Base-by-base conservation (phyloP, 305 asterid genomes). In the Fraxinus paxiana region DNA sequence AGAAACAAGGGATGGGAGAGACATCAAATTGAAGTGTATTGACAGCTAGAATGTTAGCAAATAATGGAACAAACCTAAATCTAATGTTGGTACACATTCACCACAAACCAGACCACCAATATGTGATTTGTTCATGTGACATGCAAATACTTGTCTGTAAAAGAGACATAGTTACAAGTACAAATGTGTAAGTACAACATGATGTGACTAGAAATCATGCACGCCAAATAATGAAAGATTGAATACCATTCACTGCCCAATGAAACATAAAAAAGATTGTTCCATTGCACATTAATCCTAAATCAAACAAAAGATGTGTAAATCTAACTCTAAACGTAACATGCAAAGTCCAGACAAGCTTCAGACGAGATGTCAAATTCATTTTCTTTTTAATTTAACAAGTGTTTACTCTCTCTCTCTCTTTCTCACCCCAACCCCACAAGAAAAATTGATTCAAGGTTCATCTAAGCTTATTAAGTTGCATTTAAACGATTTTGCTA, bases 1-100 rank as follows among this genome's bases (percentile, higher is more conserved):
- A 54, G 75, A 63, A 41, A 63, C 10, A 78, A 76, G 18, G 48
- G 76, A 46, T 79, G 51, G 77, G 67, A 73, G 30, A 77, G 37
- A 69, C 51, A 81, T 33, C 37, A 80, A 73, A 86, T 80, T 28
- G 69, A 78, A 48, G 73, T 38, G 81, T 77, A 65, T 17, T 71
- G 34, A 24, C 69, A 70, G 56, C 63, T 34, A 77, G 67, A 76
- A 75, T 48, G 59, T 37, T 38, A 77, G 77, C 69, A 67, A 41
- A 71, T 63, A 75, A 20, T 41, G 78, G 48, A 63, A 54, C 34
- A 78, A 73, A 9, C 79, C 79, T 18, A 61, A 51, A 54, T 75
- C 37, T 63, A 17, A 15, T 67, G 73, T 18, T 13, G 31, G 54
- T 34, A 51, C 79, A 80, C 59, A 7, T 15, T 31, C 61, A 30